Conservation (phyloP, 192 early-diverging fungal species). For the Phlyctochytrium bullatum region DNA sequence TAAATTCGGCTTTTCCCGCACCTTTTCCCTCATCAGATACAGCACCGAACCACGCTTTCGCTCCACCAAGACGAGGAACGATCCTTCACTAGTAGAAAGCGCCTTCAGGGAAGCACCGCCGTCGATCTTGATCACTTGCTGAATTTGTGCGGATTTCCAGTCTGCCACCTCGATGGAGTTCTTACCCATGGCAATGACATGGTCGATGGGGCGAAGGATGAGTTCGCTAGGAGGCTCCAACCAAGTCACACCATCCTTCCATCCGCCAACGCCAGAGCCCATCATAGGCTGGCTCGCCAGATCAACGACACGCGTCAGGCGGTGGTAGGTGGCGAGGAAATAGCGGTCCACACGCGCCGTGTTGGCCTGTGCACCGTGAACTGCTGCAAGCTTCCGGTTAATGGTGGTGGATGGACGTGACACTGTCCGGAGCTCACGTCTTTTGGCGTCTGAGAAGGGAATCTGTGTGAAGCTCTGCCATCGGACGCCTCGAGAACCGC, state of each 20-base stretch:
- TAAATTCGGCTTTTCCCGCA: conserved; percentile 1
- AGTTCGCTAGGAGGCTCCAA: conserved; percentile 42
- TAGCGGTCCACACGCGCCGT: conserved; percentile 36
- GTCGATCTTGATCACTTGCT: conserved; percentile 42
- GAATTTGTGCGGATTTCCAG: conserved; percentile 43
- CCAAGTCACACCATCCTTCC: conserved; percentile 56
- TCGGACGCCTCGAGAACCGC: conserved; percentile 20
- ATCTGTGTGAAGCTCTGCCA: conserved; percentile 62
- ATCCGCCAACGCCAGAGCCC: conserved; percentile 54
- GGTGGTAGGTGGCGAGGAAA: conserved; percentile 53
- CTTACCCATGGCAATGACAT: conserved; percentile 43
- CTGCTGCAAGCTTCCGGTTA: conserved; percentile 57
- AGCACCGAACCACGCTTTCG: conserved; percentile 37
- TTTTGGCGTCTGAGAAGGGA: conserved; percentile 51
- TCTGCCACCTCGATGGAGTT: conserved; percentile 48
- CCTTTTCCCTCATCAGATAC: conserved; percentile 41
- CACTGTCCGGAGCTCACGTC: conserved; percentile 34
- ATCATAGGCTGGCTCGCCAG: conserved; percentile 49
- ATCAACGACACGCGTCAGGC: conserved; percentile 50
- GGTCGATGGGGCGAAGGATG: conserved; percentile 47
- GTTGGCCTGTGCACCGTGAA: conserved; percentile 20
- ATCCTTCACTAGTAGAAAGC: conserved; percentile 22
- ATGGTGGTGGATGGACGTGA: conserved; percentile 38
- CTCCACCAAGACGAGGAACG: conserved; percentile 31
- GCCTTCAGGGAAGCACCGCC: conserved; percentile 20